Evolutionary conservation across 1,139 yeast species (phyloP), one percentile per base, ranked within the genome.

Genomic region (Nakaseomyces uthaithaninus): DNA sequence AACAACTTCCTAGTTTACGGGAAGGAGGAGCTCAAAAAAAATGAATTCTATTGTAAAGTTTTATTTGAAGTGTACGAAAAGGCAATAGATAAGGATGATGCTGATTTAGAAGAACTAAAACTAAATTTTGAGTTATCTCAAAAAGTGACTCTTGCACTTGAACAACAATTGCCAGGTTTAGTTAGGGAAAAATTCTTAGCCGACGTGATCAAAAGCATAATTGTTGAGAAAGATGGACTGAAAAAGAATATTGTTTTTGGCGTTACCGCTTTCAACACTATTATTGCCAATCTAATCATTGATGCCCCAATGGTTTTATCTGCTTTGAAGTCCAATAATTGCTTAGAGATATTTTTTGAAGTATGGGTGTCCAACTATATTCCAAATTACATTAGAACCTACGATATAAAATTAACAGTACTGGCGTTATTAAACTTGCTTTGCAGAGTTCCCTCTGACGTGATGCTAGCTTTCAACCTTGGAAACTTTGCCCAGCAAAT

Each of bases 1-100:
- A 85, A 81, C 51, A 86, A 86, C 62, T 85, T 74, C 54, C 64
- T 89, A 50, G 75, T 80, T 27, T 89, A 78, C 59, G 96, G 95
- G 10, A 65, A 69, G 8, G 69, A 65, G 2, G 74, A 70, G 36
- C 59, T 83, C 42, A 64, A 66, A 30, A 56, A 63, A 45, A 58
- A 52, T 43, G 44, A 58, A 38, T 51, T 58, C 31, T 58, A 57
- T 43, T 47, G 57, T 2, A 55, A 49, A 17, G 58, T 59, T 3
- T 39, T 57, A 7, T 54, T 54, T 35, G 59, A 55, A 37, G 48
- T 59, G 7, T 59, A 42, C 45, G 49, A 25, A 46, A 62, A 48
- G 37, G 57, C 59, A 1, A 43, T 45, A 5, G 55, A 51, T 27
- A 57, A 56, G 34, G 68, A 64, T 40, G 63, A 58, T 16, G 48